Evolutionary conservation across 495 filamentous ascomycete genomes (phyloP).

Genomic region (Trypethelium eluteriae): DNA sequence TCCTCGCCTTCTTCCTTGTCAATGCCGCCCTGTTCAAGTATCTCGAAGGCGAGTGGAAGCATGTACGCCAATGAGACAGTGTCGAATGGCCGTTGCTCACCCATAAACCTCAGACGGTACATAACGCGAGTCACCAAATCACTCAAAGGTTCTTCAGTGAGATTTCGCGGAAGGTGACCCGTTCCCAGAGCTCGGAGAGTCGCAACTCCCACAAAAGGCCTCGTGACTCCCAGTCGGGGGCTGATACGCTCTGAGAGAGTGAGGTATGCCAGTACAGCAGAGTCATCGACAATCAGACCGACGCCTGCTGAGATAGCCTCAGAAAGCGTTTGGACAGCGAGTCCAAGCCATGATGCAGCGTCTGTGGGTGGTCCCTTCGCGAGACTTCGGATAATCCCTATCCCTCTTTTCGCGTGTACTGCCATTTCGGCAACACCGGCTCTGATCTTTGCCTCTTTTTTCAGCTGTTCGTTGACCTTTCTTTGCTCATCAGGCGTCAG

Average conservation of each 20-base stretch:
- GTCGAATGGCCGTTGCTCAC: constrained; percentile 88
- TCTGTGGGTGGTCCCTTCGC: constrained; percentile 79
- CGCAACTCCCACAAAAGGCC: constrained; percentile 78
- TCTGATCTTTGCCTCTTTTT: constrained; percentile 75
- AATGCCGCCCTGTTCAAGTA: constrained; percentile 72
- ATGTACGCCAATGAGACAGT: constrained; percentile 76
- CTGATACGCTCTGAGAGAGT: constrained; percentile 65
- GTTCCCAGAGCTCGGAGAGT: constrained; percentile 71
- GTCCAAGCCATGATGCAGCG: constrained; percentile 75
- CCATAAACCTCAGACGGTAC: constrained; percentile 80
- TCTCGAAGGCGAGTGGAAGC: constrained; percentile 66
- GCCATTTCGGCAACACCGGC: constrained; percentile 58
- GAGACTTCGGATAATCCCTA: constrained; percentile 74
- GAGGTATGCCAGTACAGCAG: constrained; percentile 71
- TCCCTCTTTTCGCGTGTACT: constrained; percentile 63
- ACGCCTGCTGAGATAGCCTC: constrained; percentile 69
- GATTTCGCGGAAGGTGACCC: constrained; percentile 58
- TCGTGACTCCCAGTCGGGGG: constrained; percentile 62
- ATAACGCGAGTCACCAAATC: constrained; percentile 82
- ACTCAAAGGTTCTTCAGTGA: constrained; percentile 71
- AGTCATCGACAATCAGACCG: constrained; percentile 67
- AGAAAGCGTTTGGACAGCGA: constrained; percentile 62
- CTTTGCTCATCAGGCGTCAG: constrained; percentile 78
- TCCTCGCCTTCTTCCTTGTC: constrained; percentile 61
- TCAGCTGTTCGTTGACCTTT: constrained; percentile 84